phyloP scores from a whole-genome alignment of 2,329 filamentous ascomycete genomes.

The Rhynchosporium secalis region DNA sequence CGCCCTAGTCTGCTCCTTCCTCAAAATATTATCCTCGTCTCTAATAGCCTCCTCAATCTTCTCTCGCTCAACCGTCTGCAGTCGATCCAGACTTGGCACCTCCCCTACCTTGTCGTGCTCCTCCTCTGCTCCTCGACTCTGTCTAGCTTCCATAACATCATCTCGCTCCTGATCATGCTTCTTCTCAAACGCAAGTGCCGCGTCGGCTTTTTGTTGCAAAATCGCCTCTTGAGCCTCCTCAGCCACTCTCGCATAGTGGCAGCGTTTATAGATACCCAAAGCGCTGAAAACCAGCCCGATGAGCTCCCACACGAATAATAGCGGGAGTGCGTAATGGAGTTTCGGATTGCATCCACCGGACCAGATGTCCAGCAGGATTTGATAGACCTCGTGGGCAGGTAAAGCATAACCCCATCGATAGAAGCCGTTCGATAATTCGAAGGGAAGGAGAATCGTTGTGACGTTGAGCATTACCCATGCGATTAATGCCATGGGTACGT shows the following conservation, averaged over 20 bases:
- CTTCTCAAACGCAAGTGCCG: conserved; percentile 36
- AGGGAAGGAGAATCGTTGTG: conserved; percentile 57
- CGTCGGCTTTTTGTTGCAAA: conserved; percentile 35
- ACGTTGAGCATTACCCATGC: conserved; percentile 68
- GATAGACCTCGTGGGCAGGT: conserved; percentile 60
- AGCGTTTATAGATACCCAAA: conserved; percentile 38
- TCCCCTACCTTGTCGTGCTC: conserved; percentile 14
- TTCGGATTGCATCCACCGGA: conserved; percentile 45
- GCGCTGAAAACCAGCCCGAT: conserved; percentile 29
- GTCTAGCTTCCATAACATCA: conserved; percentile 9
- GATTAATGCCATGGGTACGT: conserved; percentile 46
- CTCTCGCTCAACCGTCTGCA: conserved; percentile 18
- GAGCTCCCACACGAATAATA: conserved; percentile 46
- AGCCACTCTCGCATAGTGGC: conserved; percentile 38
- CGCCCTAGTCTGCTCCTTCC: conserved; percentile 19
- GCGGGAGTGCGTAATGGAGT: conserved; percentile 44
- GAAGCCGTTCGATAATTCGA: conserved; percentile 59
- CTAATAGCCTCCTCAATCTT: conserved; percentile 30
- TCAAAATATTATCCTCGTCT: conserved; percentile 17
- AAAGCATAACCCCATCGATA: conserved; percentile 64
- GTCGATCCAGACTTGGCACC: conserved; percentile 11
- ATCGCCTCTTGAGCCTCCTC: conserved; percentile 34
- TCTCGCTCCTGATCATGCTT: conserved; percentile 22
- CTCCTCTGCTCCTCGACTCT: not conserved
- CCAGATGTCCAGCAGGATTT: conserved; percentile 46